These are phyloP conservation scores for Podaxis rugospora DNA, from an alignment of 768 basidiomycete genomes.

Conservation along the genomic window DNA sequence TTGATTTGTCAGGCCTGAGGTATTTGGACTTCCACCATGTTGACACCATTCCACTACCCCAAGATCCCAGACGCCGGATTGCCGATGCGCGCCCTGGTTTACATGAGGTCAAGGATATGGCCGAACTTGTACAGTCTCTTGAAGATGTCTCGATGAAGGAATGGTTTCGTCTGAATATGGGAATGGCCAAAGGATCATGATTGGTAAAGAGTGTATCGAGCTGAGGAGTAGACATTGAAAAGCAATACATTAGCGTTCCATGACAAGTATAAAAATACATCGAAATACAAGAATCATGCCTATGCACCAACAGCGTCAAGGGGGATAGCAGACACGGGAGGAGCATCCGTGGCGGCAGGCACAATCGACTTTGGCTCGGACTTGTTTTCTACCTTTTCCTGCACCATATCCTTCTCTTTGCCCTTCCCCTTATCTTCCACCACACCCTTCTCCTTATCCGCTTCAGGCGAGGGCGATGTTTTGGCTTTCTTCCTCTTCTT, in stretches of 20 bases:
- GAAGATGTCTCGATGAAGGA: conserved; percentile 11
- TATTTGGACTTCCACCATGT: conserved; percentile 43
- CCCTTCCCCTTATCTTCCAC: conserved; percentile 15
- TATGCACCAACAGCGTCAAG: conserved; percentile 28
- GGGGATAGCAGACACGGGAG: conserved; percentile 13
- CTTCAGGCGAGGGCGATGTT: conserved; percentile 25
- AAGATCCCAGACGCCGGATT: conserved; percentile 15
- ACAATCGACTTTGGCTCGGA: background rate
- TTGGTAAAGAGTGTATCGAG: background rate
- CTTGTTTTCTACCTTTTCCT: conserved; percentile 6
- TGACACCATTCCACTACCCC: conserved; percentile 26
- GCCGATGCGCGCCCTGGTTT: conserved; percentile 27
- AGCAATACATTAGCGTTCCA: background rate
- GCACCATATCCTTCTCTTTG: conserved; percentile 7
- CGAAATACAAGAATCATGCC: conserved; percentile 6
- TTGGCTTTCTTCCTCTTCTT: conserved; percentile 21
- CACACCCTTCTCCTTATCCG: conserved; percentile 1
- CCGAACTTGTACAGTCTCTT: conserved; percentile 20
- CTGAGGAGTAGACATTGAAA: background rate
- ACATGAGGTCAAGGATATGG: conserved; percentile 33
- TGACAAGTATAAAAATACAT: background rate
- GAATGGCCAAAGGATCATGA: conserved; percentile 12
- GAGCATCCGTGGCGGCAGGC: conserved; percentile 6
- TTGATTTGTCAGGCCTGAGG: conserved; percentile 25
- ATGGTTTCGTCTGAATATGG: conserved; percentile 13